phyloP scores from a whole-genome alignment of 2,329 filamentous ascomycete genomes.

The Drechslerella dactyloides region DNA sequence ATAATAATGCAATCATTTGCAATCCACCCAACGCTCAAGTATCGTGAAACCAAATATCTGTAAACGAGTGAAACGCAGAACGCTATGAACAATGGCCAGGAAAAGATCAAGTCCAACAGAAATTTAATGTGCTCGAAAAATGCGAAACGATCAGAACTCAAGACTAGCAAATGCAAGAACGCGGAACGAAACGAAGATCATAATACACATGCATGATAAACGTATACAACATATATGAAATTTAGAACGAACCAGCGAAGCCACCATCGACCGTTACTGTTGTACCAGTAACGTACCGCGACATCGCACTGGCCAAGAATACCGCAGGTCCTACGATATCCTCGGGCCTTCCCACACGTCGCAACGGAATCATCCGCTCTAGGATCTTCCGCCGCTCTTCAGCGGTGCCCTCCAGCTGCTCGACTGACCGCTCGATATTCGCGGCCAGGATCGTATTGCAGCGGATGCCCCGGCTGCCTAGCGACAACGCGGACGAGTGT shows the following conservation, averaged over 20 bases:
- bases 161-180: not conserved
- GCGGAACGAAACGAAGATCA: not conserved
- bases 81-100: slow-evolving; percentile 3
- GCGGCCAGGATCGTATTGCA: slow-evolving; percentile 49
- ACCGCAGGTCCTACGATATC: slow-evolving; percentile 86
- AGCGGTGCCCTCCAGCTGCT: slow-evolving; percentile 39
- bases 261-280: slow-evolving; percentile 55
- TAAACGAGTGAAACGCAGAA: slow-evolving; percentile 9
- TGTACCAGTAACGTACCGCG: slow-evolving; percentile 62
- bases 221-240: not conserved
- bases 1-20: not conserved
- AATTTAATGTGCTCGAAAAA: not conserved
- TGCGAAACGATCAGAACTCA: not conserved
- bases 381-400: slow-evolving; percentile 45
- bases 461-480: slow-evolving; percentile 41
- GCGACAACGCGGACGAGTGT: slow-evolving; percentile 37
- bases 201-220: not conserved
- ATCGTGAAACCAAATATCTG: slow-evolving; percentile 2
- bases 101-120: slow-evolving; percentile 14
- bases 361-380: slow-evolving; percentile 44
- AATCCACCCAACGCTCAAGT: slow-evolving; percentile 47
- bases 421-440: slow-evolving; percentile 41
- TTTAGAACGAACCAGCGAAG: slow-evolving; percentile 44
- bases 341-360: slow-evolving; percentile 64
- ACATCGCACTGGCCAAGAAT: slow-evolving; percentile 72